Base-by-base conservation (phyloP, 768 basidiomycete species). In the Lactifluus hygrophoroides region DNA sequence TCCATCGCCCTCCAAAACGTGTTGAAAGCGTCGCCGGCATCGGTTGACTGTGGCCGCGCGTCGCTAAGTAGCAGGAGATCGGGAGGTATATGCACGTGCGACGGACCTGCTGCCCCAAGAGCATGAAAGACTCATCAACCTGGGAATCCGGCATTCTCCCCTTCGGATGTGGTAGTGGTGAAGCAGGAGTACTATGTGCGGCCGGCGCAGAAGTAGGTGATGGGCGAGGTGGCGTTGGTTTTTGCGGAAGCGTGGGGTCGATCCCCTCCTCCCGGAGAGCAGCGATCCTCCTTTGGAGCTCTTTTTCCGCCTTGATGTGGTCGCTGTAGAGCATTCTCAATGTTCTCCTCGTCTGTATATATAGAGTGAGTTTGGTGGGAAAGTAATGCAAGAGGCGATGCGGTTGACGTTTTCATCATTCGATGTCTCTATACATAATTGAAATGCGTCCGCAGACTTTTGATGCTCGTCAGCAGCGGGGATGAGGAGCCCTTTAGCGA, bases 1-100 rank as follows among this genome's bases (percentile, higher is more conserved):
- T 92, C 88, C 76, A 91, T 86, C 49, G 88, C 87, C 64, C 80
- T 83, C 90, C 90, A 93, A 67, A 92, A 93, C 65, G 89, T 81
- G 67, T 90, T 90, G 74, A 93, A 93, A 5, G 88, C 84, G 66
- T 93, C 90, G 4, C 86, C 83, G 2, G 89, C 85, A 66, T 93
- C 90, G 35, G 63, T 54, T 35, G 64, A 64, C 63, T 64, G 53
- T 14, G n/a, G 40, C 14, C 49, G 49, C 30, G 32, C 27, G 30
- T 11, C n/a, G 60, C 35, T 61, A 13, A 61, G 51, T 14, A 35
- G 44, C 51, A 35, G 46, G 47, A 28, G 10, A 28, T 35, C 32
- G 25, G n/a, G 42, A 34, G 16, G 25, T 37, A 45, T 25, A 54
- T 28, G 56, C 40, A 40, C 16, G 53, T 54, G 54, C 44, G 30